Evolutionary conservation across 192 early-diverging fungal species (phyloP).

Genomic region (Coemansia sp.): DNA sequence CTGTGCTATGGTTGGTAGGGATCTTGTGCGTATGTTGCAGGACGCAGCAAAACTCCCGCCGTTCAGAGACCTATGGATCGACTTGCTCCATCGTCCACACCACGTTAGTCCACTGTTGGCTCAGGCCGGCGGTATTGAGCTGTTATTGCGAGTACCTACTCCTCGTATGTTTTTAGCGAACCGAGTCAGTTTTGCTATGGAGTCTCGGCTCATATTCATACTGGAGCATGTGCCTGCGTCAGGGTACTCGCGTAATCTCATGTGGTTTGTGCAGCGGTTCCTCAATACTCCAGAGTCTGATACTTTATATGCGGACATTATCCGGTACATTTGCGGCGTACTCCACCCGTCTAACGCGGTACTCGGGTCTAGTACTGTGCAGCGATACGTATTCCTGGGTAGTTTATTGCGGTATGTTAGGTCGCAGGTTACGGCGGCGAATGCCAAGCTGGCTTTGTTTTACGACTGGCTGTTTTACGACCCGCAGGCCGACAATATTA

Average conservation of each 20-base stretch:
- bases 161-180: conserved; percentile 62
- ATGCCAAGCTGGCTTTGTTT: conserved; percentile 74
- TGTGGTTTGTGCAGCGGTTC: conserved; percentile 70
- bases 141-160: conserved; percentile 64
- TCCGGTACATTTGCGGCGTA: conserved; percentile 73
- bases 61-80: conserved; percentile 62
- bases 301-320: conserved; percentile 65
- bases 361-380: conserved; percentile 69
- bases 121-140: conserved; percentile 52
- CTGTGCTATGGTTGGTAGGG: conserved; percentile 66
- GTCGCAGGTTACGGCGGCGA: conserved; percentile 62
- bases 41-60: conserved; percentile 60
- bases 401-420: conserved; percentile 61
- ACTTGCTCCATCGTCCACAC: conserved; percentile 58
- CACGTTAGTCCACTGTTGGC: conserved; percentile 59
- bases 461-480: conserved; percentile 82
- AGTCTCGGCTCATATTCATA: conserved; percentile 65
- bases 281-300: conserved; percentile 63
- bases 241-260: conserved; percentile 61
- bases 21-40: conserved; percentile 68
- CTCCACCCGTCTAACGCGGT: conserved; percentile 76
- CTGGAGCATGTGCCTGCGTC: conserved; percentile 61
- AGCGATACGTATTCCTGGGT: conserved; percentile 71
- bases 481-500: conserved; percentile 66
- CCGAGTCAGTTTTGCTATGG: conserved; percentile 72